Base-by-base conservation (phyloP, 306 rosid genomes). In the Prunus mume region DNA sequence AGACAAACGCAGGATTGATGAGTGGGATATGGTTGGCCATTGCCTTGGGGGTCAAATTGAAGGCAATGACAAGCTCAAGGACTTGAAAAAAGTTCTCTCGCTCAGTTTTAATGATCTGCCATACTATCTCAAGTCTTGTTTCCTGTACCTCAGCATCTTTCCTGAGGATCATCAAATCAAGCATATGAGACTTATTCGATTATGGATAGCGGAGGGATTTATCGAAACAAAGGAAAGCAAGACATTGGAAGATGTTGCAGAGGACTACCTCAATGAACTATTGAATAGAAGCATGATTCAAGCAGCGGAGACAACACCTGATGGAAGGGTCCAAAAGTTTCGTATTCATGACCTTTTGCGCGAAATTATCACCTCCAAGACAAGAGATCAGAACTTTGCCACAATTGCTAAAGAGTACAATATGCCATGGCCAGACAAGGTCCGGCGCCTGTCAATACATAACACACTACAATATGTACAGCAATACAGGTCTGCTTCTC, bases 141-240 rank as follows among this genome's bases (percentile, higher is more conserved):
- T 88, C 78, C 46, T 88, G 83, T 88, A 88, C 71, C 68, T 88
- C 15, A 68, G 77, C 76, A 79, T 88, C 25, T 88, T 86, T 28
- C 92, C 90, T 0, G 84, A 80, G 45, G 77, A 77, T 69, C 60
- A 84, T 49, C 81, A 79, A 2, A 86, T 86, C 15, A 81, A 84
- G 81, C 88, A 50, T 9, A 78, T 62, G 85, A 78, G 88, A 62
- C 27, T 88, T 71, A 78, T 84, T 80, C 83, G 90, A 6, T 52
- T 86, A 71, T 86, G 92, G 92, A 78, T 88, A 78, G 90, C 90
- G 1, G 90, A 88, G 80, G 92, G 92, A 10, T 84, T 88, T 71
- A 73, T 88, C 18, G 76, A 47, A 43, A 76, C 67, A 27, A 86
- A 82, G 70, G 88, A 84, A 56, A 88, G 88, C 19, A 84, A 68